Conservation (phyloP, 73 alveolate species). For the Paramecium sonneborni region DNA sequence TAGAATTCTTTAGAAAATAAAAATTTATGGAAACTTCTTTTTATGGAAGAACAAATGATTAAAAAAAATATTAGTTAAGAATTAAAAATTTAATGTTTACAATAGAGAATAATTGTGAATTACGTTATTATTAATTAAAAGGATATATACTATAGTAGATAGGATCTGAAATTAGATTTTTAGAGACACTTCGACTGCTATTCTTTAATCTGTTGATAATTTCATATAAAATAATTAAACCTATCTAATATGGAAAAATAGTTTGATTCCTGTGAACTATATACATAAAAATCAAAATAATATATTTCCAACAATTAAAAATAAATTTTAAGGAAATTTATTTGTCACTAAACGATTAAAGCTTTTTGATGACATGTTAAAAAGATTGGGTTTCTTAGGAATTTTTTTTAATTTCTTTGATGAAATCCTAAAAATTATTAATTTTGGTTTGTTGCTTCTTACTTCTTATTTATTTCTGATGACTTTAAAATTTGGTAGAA, state of each 20-base stretch:
- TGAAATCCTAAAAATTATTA: conserved; percentile 92
- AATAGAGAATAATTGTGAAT: conserved; percentile 77
- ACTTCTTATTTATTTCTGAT: conserved; percentile 94
- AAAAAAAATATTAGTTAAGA: conserved; percentile 77
- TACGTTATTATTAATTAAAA: conserved; percentile 82
- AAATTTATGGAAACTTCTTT: conserved; percentile 82
- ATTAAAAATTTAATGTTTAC: conserved; percentile 77
- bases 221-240: conserved; percentile 68
- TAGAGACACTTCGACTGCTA: conserved; percentile 73
- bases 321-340: conserved; percentile 80
- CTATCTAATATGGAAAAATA: conserved; percentile 69
- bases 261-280: conserved; percentile 68
- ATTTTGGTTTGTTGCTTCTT: conserved; percentile 96
- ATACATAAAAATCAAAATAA: conserved; percentile 71
- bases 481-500: conserved; percentile 89
- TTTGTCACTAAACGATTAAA: too few species aligned
- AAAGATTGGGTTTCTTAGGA: conserved; percentile 90
- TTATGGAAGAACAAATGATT: conserved; percentile 88
- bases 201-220: conserved; percentile 72
- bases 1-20: conserved; percentile 80
- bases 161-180: conserved; percentile 72
- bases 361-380: conserved; percentile 88
- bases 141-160: conserved; percentile 68
- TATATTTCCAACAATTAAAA: conserved; percentile 78
- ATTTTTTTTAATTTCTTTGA: conserved; percentile 81